Evolutionary conservation across 2,329 filamentous ascomycete genomes (phyloP), one percentile per base, ranked within the genome.

Genomic region (Fusarium setosum): DNA sequence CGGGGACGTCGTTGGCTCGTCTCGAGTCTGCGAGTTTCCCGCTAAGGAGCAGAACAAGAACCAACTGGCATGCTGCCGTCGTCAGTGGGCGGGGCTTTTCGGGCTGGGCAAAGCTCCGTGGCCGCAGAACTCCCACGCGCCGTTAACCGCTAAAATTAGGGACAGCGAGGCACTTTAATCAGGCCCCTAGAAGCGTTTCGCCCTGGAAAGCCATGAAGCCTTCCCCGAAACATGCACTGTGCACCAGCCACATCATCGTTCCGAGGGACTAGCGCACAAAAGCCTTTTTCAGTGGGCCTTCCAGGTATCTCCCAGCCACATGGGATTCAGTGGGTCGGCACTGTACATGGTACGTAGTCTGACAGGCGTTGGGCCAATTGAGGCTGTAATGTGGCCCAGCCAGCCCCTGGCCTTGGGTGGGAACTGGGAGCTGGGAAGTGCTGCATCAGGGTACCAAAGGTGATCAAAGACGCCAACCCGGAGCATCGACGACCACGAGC

Each of bases 241-340:
- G 49, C 65, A 66, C 59, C 59, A 72, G 69, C 69, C 69, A 72
- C 69, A 69, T 56, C 29, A 51, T 37, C 37, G n/a, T 31, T 18
- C 26, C n/a, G 18, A 56, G 21, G 32, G 44, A 59, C 48, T 70
- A 70, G 65, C 52, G 44, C 40, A 12, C 50, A 48, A 61, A 56
- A 59, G 54, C 54, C 59, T 59, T 71, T 65, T 67, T 49, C 44
- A 61, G 58, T 44, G 51, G 57, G 41, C 32, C 63, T 38, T 32
- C 37, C 53, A 61, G 61, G 67, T 52, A 63, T 51, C 54, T 50
- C 59, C 69, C 55, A 72, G 69, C 67, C 69, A 69, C 68, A 71
- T 52, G 60, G 38, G 47, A 54, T 54, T 31, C 53, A 51, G 67
- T 54, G 47, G 61, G 45, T 45, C 61, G 47, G 58, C 67, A 71